Evolutionary conservation across 805 yeast species (phyloP).

Genomic region (Candida hispaniensis): DNA sequence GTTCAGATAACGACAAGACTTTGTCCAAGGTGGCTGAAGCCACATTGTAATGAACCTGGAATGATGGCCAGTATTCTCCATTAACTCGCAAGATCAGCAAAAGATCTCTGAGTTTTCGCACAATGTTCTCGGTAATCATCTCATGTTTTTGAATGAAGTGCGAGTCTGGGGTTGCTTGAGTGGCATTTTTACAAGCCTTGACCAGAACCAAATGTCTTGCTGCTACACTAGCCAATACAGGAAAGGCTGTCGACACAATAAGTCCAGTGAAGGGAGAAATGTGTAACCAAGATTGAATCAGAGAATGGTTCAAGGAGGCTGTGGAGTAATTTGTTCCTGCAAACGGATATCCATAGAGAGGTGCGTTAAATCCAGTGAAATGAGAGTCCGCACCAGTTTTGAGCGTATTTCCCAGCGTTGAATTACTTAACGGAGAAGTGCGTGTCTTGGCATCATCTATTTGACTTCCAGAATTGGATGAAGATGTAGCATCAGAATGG

Average conservation of each 20-base stretch:
- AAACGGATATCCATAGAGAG: too few species aligned
- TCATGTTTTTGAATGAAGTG: conserved; percentile 13
- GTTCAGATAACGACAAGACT: conserved; percentile 7
- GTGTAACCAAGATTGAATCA: conserved; percentile 15
- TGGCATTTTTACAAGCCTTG: conserved; percentile 7
- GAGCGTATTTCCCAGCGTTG: conserved; percentile 34
- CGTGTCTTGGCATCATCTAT: not conserved
- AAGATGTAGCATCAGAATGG: conserved; percentile 2
- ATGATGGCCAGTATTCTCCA: conserved; percentile 16
- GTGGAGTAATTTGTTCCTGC: conserved; percentile 16
- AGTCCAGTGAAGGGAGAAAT: conserved; percentile 13
- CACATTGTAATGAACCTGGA: conserved; percentile 15
- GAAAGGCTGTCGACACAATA: conserved; percentile 15
- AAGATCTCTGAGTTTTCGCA: conserved; percentile 13
- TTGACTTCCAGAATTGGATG: too few species aligned
- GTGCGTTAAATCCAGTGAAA: too few species aligned
- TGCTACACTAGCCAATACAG: conserved; percentile 7
- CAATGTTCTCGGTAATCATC: conserved; percentile 13
- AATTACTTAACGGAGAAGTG: conserved; percentile 5
- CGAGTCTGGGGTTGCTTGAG: conserved; percentile 7
- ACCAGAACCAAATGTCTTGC: conserved; percentile 13
- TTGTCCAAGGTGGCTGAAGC: conserved; percentile 13
- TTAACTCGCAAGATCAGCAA: conserved; percentile 12
- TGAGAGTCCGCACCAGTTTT: too few species aligned
- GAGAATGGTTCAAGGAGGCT: conserved; percentile 12